Percentiles rank a stretch among this genome's conserved stretches.
Conservation (phyloP, 331 rosid genomes). For the Spiraea crenata region DNA sequence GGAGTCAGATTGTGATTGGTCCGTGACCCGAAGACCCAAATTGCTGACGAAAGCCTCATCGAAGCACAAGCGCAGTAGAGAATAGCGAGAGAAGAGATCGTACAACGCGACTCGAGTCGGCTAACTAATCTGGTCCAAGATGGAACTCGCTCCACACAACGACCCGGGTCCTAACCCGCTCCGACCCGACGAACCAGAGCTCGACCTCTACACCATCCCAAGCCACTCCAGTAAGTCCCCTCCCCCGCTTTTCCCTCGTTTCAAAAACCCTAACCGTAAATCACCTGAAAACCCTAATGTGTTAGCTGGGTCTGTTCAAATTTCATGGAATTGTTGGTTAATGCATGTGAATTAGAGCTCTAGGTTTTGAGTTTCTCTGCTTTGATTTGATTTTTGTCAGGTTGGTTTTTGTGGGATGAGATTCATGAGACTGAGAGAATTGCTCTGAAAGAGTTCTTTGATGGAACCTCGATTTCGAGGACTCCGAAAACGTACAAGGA, state of each 20-base stretch:
- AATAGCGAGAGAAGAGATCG: slow-evolving; percentile 10
- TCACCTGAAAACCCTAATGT: background rate
- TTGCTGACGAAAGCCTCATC: background rate
- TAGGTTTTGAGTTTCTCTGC: background rate
- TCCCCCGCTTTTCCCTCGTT: background rate
- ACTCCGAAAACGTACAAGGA: slow-evolving; percentile 77
- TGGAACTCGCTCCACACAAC: slow-evolving; percentile 51
- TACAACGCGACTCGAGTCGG: slow-evolving; percentile 20
- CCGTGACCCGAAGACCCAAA: background rate
- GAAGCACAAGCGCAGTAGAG: slow-evolving; percentile 36
- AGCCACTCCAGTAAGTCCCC: slow-evolving; percentile 65
- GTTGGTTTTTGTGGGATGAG: slow-evolving; percentile 93
- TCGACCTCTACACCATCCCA: slow-evolving; percentile 95
- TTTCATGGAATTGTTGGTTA: background rate
- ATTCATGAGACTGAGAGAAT: slow-evolving; percentile 73
- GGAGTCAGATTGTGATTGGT: slow-evolving; percentile 7
- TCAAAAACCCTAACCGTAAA: slow-evolving; percentile 20
- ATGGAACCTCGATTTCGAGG: slow-evolving; percentile 63
- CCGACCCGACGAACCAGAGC: slow-evolving; percentile 67
- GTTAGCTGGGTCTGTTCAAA: background rate
- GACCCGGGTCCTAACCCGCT: slow-evolving; percentile 49
- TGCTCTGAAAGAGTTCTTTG: slow-evolving; percentile 67
- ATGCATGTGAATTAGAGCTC: background rate
- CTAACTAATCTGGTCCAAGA: slow-evolving; percentile 22
- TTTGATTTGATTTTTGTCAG: slow-evolving; percentile 31